Percentiles rank a stretch among this genome's conserved stretches.
Conservation (phyloP, 441 rosid genomes). For the Omphalea diandra region DNA sequence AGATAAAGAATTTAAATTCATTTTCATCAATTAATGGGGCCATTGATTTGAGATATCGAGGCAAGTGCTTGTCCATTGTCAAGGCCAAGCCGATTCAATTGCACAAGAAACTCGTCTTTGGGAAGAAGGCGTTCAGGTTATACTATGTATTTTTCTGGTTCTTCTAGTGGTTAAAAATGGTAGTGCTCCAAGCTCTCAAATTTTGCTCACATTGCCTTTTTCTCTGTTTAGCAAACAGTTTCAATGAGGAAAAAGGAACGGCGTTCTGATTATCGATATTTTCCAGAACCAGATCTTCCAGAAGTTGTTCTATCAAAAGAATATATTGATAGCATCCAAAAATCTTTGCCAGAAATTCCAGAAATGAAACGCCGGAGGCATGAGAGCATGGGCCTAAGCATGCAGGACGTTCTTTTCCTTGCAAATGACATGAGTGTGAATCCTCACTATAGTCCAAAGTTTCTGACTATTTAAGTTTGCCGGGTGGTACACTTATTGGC, state of each 20-base stretch:
- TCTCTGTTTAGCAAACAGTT: slow-evolving; percentile 66
- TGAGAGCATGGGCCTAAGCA: slow-evolving; percentile 78
- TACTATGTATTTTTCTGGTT: background rate
- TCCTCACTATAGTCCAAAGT: slow-evolving; percentile 9
- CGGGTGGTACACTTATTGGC: background rate
- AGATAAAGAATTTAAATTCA: slow-evolving; percentile 86
- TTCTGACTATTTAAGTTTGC: background rate
- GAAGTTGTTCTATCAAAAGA: slow-evolving; percentile 70
- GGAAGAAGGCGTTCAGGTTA: slow-evolving; percentile 95
- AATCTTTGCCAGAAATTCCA: slow-evolving; percentile 87
- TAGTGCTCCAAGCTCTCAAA: background rate
- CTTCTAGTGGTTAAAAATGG: no score
- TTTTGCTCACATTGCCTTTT: slow-evolving; percentile 13
- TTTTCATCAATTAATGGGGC: slow-evolving; percentile 85
- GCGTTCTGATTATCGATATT: slow-evolving; percentile 89
- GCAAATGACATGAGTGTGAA: slow-evolving; percentile 80
- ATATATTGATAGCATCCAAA: slow-evolving; percentile 51
- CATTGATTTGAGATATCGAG: slow-evolving; percentile 86
- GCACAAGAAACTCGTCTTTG: slow-evolving; percentile 95
- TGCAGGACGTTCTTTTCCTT: slow-evolving; percentile 96
- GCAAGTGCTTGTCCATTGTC: slow-evolving; percentile 62
- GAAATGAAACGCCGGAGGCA: slow-evolving; percentile 84
- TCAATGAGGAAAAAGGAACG: slow-evolving; percentile 99
- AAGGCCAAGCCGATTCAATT: slow-evolving; percentile 68
- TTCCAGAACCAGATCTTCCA: slow-evolving; percentile 97